Conservation (phyloP, 192 early-diverging fungal genomes). For the Neocallimastix lanati region DNA sequence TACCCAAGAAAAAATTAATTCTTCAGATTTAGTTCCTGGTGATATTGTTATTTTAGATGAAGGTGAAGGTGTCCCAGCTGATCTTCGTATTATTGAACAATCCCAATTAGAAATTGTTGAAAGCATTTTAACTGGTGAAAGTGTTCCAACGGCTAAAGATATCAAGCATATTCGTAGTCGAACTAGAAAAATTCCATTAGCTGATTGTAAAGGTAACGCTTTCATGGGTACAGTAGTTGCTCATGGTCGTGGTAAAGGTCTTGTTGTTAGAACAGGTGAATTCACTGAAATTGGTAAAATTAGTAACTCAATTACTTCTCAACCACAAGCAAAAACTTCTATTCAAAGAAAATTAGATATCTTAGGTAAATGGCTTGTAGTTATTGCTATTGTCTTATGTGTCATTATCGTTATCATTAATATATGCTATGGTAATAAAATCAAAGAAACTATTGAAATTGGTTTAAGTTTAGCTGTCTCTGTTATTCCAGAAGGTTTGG, state of each 20-base stretch:
- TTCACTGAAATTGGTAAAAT: slow-evolving; percentile 91
- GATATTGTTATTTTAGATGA: slow-evolving; percentile 82
- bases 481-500: slow-evolving; percentile 93
- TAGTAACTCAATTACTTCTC: slow-evolving; percentile 57
- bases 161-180: slow-evolving; percentile 33
- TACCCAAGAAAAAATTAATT: slow-evolving; percentile 46
- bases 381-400: slow-evolving; percentile 62
- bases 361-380: slow-evolving; percentile 72
- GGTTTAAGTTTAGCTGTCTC: slow-evolving; percentile 66
- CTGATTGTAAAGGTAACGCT: slow-evolving; percentile 87
- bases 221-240: slow-evolving; percentile 92
- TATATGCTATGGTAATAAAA: not conserved
- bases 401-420: slow-evolving; percentile 68
- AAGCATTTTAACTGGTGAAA: slow-evolving; percentile 82
- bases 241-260: slow-evolving; percentile 73
- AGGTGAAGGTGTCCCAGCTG: slow-evolving; percentile 86
- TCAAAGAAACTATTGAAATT: not conserved
- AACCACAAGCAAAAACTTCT: slow-evolving; percentile 16
- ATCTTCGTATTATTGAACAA: slow-evolving; percentile 52
- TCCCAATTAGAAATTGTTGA: slow-evolving; percentile 86
- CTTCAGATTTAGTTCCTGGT: slow-evolving; percentile 66
- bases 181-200: slow-evolving; percentile 54
- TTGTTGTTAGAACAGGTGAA: slow-evolving; percentile 77
- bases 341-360: slow-evolving; percentile 44
- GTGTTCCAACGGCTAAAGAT: slow-evolving; percentile 60